Base-by-base conservation (phyloP, 805 yeast genomes). In the Metschnikowia drakensbergensis region DNA sequence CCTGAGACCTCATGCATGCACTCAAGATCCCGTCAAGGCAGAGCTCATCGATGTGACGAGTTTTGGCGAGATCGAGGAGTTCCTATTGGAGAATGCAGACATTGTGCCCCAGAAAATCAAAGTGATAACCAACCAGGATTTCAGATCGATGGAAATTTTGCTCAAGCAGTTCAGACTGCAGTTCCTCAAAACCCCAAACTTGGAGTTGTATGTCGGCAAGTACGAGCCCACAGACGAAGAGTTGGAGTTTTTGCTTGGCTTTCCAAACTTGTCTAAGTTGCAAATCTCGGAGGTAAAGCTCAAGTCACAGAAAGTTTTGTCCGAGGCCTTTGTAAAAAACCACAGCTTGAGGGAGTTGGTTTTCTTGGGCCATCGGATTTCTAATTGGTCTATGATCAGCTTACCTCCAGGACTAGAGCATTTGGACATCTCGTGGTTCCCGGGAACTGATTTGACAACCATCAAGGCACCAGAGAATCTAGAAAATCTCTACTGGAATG, bases 341-440 rank as follows among this genome's bases (percentile, higher is more conserved):
- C 22, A 29, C 6, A 48, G 34, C 42, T 42, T 70, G 33, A 49
- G 59, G 9, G 61, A 62, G n/a, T 39, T 71, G 30, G 64, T 68
- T 3, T 55, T 68, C 13, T 58, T 71, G 46, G 72, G 69, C 5
- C 74, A 69, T 47, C 58, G 57, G 5, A 57, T 67, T 3, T 42
- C 49, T 5, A 50, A 63, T 40, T 71, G 75, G 75, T 46, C 62
- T 0, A 48, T 45, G 3, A 54, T 62, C 9, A 26, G 17, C 3
- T 57, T 69, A n/a, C 75, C 75, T 0, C 46, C 49, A 0, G 54
- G 45, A 26, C 52, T 69, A 31, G 47, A 41, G 9, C 64, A 64
- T 39, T 49, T 71, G 33, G 75, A 70, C 47, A 42, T 64, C n/a
- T 70, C 75, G 8, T 71, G 76, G 76, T 58, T 58, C 28, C 52